Evolutionary conservation across 2,329 filamentous ascomycete species (phyloP).

Genomic region (Apiospora phragmitis): DNA sequence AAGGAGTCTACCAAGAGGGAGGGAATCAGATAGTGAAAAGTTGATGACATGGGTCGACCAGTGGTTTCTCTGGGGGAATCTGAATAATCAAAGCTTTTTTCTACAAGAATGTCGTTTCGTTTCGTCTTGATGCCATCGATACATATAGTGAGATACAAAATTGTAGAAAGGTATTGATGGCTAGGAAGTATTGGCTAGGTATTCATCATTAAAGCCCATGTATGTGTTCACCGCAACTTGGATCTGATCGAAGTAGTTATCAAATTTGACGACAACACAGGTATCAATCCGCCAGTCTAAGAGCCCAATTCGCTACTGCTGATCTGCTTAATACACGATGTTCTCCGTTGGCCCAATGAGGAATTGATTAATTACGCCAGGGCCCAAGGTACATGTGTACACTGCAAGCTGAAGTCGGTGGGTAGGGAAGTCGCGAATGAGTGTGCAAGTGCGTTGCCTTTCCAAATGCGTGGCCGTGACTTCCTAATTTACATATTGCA

Average conservation of each 20-base stretch:
- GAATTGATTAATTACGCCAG: no score
- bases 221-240: neutral
- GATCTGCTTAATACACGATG: no score
- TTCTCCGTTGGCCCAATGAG: no score
- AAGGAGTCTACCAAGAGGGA: conserved; percentile 7
- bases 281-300: neutral
- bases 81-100: conserved; percentile 1
- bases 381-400: neutral
- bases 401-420: neutral
- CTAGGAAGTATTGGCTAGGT: no score
- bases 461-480: neutral
- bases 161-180: neutral
- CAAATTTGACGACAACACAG: neutral
- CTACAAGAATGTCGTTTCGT: neutral
- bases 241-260: neutral
- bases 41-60: neutral
- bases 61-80: neutral
- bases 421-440: neutral
- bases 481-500: neutral
- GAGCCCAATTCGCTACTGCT: no score
- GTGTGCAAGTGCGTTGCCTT: neutral
- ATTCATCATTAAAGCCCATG: no score
- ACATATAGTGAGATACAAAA: neutral
- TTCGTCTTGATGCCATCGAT: neutral
- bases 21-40: neutral